Percentiles rank a stretch among this genome's conserved stretches.
Evolutionary conservation across 2,329 filamentous ascomycete genomes (phyloP).

Genomic region (Fusarium sororula): DNA sequence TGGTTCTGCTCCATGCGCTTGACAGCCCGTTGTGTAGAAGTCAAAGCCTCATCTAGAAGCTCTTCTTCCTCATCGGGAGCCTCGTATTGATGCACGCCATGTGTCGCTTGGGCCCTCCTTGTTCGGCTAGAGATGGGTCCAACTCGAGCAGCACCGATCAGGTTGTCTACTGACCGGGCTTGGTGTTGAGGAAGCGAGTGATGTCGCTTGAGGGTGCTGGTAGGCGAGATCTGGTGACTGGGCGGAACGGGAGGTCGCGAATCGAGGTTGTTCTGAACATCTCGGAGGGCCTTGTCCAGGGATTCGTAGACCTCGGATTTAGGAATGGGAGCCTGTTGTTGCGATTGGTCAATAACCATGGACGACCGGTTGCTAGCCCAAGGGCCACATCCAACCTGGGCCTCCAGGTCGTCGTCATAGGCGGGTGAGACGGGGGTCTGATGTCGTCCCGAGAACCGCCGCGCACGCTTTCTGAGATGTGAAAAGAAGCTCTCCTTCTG

Average conservation of each 20-base stretch:
- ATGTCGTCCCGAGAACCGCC: slow-evolving; percentile 90
- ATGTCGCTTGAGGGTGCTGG: slow-evolving; percentile 68
- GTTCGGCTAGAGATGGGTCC: slow-evolving; percentile 82
- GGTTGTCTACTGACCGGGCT: slow-evolving; percentile 71
- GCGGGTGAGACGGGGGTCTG: slow-evolving; percentile 81
- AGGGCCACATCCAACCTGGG: slow-evolving; percentile 89
- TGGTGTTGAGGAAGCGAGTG: slow-evolving; percentile 72
- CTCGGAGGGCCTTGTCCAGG: slow-evolving; percentile 66
- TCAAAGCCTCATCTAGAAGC: slow-evolving; percentile 86
- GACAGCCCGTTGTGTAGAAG: slow-evolving; percentile 79
- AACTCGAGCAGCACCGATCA: slow-evolving; percentile 63
- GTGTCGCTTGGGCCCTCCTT: slow-evolving; percentile 76
- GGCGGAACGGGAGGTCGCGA: slow-evolving; percentile 61
- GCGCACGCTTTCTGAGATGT: slow-evolving; percentile 90
- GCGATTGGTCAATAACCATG: slow-evolving; percentile 75
- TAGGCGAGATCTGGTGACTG: slow-evolving; percentile 59
- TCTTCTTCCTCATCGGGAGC: slow-evolving; percentile 97
- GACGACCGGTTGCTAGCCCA: slow-evolving; percentile 90
- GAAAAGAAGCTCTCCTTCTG: slow-evolving; percentile 99
- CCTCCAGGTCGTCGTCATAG: slow-evolving; percentile 90
- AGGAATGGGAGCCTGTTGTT: slow-evolving; percentile 57
- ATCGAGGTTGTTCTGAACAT: slow-evolving; percentile 62
- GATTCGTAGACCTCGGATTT: slow-evolving; percentile 69
- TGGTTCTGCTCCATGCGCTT: slow-evolving; percentile 69
- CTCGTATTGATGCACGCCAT: slow-evolving; percentile 86